phyloP scores from a whole-genome alignment of 1,139 yeast species.

The Petasospora fabianii region DNA sequence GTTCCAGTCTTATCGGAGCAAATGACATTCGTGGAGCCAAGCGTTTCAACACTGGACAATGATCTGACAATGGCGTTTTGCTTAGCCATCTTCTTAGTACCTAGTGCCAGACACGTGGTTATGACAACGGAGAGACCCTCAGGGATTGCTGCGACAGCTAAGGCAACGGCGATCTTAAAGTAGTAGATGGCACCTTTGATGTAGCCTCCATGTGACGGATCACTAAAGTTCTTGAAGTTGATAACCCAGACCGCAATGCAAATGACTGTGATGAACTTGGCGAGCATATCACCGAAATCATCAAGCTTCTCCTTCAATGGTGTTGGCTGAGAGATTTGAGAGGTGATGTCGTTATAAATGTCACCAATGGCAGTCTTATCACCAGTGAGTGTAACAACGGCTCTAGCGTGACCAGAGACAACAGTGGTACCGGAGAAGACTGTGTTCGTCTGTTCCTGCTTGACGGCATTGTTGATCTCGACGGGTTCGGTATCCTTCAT shows the following conservation, averaged over 20 bases:
- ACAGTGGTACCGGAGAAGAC: conserved; percentile 61
- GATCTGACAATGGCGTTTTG: conserved; percentile 74
- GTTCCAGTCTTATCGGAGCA: conserved; percentile 87
- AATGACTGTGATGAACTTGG: conserved; percentile 68
- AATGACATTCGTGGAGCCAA: conserved; percentile 78
- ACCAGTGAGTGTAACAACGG: conserved; percentile 64
- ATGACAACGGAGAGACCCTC: conserved; percentile 76
- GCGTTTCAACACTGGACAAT: conserved; percentile 72
- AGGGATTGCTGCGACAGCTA: conserved; percentile 80
- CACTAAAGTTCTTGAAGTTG: conserved; percentile 61
- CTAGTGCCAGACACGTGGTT: conserved; percentile 82
- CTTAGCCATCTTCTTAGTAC: conserved; percentile 73
- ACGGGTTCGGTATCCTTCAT: conserved; percentile 39
- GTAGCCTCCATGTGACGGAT: conserved; percentile 44
- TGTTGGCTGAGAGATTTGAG: conserved; percentile 63
- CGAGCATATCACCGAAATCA: conserved; percentile 65
- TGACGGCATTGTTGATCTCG: conserved; percentile 35
- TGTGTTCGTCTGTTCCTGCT: conserved; percentile 30
- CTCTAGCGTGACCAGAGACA: conserved; percentile 72
- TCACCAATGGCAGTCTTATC: conserved; percentile 71
- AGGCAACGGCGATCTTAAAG: conserved; percentile 57
- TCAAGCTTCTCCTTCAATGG: conserved; percentile 62
- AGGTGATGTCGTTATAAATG: conserved; percentile 54
- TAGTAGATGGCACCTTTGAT: conserved; percentile 51
- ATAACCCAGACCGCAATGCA: conserved; percentile 82